Evolutionary conservation across 1,284 basidiomycete species (phyloP).

Genomic region (Paramarasmius palmivorus): DNA sequence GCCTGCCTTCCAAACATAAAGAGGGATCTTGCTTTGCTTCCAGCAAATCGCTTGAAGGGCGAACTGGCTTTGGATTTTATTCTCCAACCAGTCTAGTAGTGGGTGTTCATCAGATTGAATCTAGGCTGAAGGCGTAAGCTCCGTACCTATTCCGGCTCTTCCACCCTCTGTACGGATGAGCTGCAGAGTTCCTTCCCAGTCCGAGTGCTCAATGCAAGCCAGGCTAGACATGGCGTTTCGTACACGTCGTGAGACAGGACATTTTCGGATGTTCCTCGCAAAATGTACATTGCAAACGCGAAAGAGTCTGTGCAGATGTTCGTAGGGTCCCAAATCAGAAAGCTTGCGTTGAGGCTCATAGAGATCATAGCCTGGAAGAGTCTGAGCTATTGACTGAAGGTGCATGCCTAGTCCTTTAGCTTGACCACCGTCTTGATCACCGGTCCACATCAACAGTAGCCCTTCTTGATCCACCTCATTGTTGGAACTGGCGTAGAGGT

Average conservation of each 20-base stretch:
- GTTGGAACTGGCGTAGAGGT: conserved; percentile 20
- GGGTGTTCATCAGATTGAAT: not conserved
- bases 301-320: conserved; percentile 20
- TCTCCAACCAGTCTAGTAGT: conserved; percentile 26
- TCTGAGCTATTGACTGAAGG: conserved; percentile 17
- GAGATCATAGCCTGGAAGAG: conserved; percentile 11
- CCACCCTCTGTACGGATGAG: conserved; percentile 8
- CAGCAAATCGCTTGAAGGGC: conserved; percentile 23
- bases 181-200: conserved; percentile 11
- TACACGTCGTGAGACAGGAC: too few relatives aligned
- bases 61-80: conserved; percentile 24
- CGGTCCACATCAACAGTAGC: conserved; percentile 19
- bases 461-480: conserved; percentile 13
- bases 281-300: conserved; percentile 21
- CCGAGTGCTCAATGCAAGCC: conserved; percentile 9
- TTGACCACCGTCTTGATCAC: conserved; percentile 29
- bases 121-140: too few relatives aligned
- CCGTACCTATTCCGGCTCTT: conserved; percentile 13
- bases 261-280: conserved; percentile 19
- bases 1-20: conserved; percentile 18
- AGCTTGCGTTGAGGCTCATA: conserved; percentile 12
- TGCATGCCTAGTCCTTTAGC: conserved; percentile 29
- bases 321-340: conserved; percentile 16
- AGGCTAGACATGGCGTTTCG: conserved; percentile 15
- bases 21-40: conserved; percentile 21